phyloP scores from a whole-genome alignment of 108 stramenopile species.

The Pseudonitzschia delicatissima region DNA sequence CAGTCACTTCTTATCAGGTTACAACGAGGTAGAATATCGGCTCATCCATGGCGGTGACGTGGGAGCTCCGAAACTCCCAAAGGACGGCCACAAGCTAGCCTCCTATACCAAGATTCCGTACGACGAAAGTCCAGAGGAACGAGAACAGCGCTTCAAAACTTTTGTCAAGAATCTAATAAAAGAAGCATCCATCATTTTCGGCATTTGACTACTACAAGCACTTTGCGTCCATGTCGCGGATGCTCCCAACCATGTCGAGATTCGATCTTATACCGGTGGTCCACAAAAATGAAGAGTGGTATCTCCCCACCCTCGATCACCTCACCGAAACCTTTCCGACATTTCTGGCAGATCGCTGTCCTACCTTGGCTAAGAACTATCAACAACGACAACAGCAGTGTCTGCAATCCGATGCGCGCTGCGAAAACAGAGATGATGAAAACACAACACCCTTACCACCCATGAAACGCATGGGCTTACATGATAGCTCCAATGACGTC shows the following conservation, averaged over 20 bases:
- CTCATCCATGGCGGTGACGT: background rate
- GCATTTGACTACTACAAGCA: background rate
- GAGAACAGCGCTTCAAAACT: constrained; percentile 17
- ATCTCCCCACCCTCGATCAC: constrained; percentile 17
- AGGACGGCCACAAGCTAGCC: background rate
- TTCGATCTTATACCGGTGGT: background rate
- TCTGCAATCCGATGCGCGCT: background rate
- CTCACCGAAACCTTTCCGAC: constrained; percentile 17
- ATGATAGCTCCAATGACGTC: constrained; percentile 25
- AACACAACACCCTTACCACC: background rate
- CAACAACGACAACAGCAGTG: background rate
- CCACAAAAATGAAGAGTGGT: background rate
- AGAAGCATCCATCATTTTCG: background rate
- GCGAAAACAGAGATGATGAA: background rate
- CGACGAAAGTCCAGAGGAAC: background rate
- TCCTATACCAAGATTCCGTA: background rate
- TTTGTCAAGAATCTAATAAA: constrained; percentile 25
- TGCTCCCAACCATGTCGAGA: background rate
- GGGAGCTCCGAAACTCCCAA: background rate
- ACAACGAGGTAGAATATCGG: constrained; percentile 42
- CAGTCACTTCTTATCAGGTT: constrained; percentile 33
- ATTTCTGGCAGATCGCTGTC: constrained; percentile 23
- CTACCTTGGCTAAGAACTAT: background rate
- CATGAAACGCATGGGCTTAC: constrained; percentile 7
- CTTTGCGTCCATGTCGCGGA: constrained; percentile 10